Percentiles rank a stretch among this genome's conserved stretches.
Conservation (phyloP, 495 filamentous ascomycete genomes). For the Podospora pseudoanserina region DNA sequence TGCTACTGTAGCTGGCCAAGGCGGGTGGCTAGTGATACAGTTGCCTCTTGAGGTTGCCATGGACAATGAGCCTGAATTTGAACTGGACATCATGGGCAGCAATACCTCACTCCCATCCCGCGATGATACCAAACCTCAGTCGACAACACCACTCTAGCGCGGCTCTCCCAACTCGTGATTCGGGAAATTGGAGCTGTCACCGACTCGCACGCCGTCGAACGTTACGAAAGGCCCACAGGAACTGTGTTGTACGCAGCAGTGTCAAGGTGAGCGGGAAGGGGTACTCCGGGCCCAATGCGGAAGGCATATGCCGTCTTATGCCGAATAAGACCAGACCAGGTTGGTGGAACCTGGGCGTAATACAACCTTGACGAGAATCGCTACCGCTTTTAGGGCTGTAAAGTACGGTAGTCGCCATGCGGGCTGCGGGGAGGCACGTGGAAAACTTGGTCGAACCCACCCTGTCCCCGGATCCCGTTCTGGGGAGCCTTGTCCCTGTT, state of each 20-base stretch:
- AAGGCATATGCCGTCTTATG: conserved; percentile 4
- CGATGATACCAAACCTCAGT: neutral
- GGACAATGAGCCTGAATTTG: neutral
- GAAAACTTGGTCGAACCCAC: conserved; percentile 12
- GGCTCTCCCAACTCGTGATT: neutral
- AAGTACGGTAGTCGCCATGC: conserved; percentile 10
- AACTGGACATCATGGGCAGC: neutral
- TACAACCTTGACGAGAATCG: conserved; percentile 13
- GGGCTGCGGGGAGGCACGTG: conserved; percentile 10
- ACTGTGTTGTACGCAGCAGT: neutral
- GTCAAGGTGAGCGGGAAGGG: neutral
- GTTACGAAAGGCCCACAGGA: neutral
- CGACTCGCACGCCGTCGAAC: neutral
- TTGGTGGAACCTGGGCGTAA: conserved; percentile 3
- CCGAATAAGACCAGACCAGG: conserved; percentile 9
- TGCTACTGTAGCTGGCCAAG: neutral
- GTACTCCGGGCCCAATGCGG: conserved; percentile 11
- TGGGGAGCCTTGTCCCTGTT: conserved; percentile 4
- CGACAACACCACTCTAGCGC: neutral
- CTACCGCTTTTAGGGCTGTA: conserved; percentile 8
- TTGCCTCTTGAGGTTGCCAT: neutral
- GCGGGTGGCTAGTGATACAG: neutral
- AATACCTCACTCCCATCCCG: neutral
- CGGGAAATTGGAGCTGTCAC: neutral
- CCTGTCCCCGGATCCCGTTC: conserved; percentile 8